Evolutionary conservation across 805 yeast genomes (phyloP).

Genomic region (Saturnispora quitensis): DNA sequence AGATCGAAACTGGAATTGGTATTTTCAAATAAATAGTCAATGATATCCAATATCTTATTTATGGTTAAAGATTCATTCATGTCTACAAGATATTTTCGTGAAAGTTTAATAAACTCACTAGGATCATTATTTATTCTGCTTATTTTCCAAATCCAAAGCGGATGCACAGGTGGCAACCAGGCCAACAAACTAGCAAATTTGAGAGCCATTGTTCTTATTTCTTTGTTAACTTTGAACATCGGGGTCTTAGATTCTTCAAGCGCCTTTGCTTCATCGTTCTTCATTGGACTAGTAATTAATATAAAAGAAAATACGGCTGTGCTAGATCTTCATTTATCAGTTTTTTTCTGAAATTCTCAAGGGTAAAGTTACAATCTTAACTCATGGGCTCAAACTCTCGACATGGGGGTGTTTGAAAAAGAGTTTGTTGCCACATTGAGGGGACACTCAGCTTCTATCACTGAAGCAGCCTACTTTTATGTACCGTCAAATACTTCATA

Average conservation of each 20-base stretch:
- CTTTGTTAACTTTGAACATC: neutral
- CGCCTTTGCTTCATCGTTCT: neutral
- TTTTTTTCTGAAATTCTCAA: neutral
- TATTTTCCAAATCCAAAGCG: slow-evolving; percentile 4
- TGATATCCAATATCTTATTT: neutral
- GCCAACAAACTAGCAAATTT: neutral
- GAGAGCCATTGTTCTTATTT: neutral
- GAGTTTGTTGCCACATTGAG: slow-evolving; percentile 30
- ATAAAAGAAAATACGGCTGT: neutral
- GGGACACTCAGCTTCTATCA: slow-evolving; percentile 21
- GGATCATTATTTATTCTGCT: neutral
- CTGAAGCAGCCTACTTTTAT: slow-evolving; percentile 2
- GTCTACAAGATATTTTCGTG: neutral
- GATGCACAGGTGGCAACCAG: neutral
- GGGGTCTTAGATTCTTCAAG: neutral
- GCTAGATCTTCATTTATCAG: neutral
- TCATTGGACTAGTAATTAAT: neutral
- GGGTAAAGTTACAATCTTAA: neutral
- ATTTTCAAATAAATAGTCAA: neutral
- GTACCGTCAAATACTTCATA: slow-evolving; percentile 7
- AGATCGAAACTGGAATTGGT: neutral
- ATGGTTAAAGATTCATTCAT: neutral
- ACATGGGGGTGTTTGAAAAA: neutral
- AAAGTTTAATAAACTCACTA: neutral
- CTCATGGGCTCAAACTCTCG: neutral